Percentiles rank a stretch among this genome's conserved stretches.
phyloP scores from a whole-genome alignment of 805 yeast species.

The Candida xyloterini region DNA sequence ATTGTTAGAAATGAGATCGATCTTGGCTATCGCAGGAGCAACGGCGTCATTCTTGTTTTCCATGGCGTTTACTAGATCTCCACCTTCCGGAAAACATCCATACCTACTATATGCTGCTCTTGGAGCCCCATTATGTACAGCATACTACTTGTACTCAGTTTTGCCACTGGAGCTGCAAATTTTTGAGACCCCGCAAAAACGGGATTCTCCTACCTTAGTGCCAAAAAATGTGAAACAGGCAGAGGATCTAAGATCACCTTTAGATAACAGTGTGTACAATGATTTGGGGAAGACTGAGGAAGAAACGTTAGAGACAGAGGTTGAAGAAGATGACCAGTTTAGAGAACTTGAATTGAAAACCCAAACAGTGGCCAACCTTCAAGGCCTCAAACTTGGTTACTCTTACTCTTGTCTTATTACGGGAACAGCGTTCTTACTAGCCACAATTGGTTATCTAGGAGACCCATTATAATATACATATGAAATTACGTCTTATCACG shows the following conservation, averaged over 20 bases:
- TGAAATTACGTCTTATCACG: conserved; percentile 7
- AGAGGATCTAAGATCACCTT: conserved; percentile 37
- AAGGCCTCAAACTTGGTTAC: conserved; percentile 37
- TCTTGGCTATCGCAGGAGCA: conserved; percentile 39
- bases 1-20: conserved; percentile 25
- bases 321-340: conserved; percentile 26
- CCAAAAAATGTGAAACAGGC: conserved; percentile 15
- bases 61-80: conserved; percentile 55
- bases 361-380: conserved; percentile 33
- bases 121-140: conserved; percentile 46
- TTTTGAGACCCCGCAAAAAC: conserved; percentile 15
- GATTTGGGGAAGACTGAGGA: conserved; percentile 35
- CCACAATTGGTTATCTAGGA: conserved; percentile 57
- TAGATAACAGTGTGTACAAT: conserved; percentile 45
- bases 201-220: conserved; percentile 22
- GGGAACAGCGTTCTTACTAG: conserved; percentile 45
- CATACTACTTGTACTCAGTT: conserved; percentile 26
- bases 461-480: conserved; percentile 34
- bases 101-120: conserved; percentile 65
- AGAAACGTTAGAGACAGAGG: conserved; percentile 22
- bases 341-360: conserved; percentile 41
- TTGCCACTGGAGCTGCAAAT: conserved; percentile 29
- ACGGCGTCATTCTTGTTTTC: conserved; percentile 50
- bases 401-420: conserved; percentile 40
- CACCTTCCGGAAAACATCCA: conserved; percentile 62